phyloP scores from a whole-genome alignment of 2,329 filamentous ascomycete species.

The Exophiala bonariae region DNA sequence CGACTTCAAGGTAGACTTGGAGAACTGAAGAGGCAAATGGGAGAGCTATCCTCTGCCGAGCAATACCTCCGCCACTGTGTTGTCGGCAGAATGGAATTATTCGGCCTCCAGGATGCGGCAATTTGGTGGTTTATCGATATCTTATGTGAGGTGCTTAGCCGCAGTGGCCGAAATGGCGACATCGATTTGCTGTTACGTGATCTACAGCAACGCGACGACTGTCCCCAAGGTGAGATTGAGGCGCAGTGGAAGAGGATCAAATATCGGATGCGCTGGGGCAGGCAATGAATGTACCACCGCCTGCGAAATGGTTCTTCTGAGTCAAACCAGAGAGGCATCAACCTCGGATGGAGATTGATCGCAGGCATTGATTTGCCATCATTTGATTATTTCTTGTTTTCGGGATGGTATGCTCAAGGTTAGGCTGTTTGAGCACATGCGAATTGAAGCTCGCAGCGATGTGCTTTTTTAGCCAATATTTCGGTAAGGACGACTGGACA shows the following conservation, averaged over 20 bases:
- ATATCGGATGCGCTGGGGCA: neutral
- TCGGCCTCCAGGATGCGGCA: neutral
- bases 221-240: neutral
- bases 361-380: no score
- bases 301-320: no score
- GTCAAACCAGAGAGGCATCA: no score
- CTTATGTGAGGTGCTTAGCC: neutral
- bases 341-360: no score
- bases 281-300: no score
- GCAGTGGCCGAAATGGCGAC: neutral
- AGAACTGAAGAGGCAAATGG: neutral
- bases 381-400: no score
- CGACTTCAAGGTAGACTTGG: constrained; percentile 5
- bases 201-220: neutral
- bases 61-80: neutral
- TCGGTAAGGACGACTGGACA: no score
- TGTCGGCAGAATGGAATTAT: neutral
- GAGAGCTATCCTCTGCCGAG: neutral
- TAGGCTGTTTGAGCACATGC: no score
- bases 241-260: neutral
- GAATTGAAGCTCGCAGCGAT: no score
- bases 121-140: neutral
- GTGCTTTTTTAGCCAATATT: no score
- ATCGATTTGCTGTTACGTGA: neutral
- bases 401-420: no score